Percentiles rank a stretch among this genome's conserved stretches.
Evolutionary conservation across 2,329 filamentous ascomycete species (phyloP).

Genomic region (Epicoccum nigrum): DNA sequence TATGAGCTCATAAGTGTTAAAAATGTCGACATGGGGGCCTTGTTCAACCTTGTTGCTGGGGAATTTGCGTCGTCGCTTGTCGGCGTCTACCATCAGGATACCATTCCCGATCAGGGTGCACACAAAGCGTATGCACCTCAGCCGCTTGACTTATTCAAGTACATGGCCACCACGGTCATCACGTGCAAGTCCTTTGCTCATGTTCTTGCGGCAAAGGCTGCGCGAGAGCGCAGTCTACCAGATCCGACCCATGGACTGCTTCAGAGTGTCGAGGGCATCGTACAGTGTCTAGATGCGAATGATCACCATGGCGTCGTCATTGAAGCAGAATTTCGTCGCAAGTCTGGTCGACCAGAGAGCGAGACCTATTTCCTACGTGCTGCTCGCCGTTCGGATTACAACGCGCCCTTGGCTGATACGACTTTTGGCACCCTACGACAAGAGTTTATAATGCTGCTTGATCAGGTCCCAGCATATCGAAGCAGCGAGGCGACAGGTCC

Average conservation of each 20-base stretch:
- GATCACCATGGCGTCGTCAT: constrained; percentile 69
- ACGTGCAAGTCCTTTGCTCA: constrained; percentile 75
- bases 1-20: constrained; percentile 62
- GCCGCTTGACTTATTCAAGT: constrained; percentile 74
- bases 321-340: constrained; percentile 83
- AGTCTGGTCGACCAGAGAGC: constrained; percentile 76
- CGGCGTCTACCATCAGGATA: constrained; percentile 80
- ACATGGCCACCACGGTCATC: constrained; percentile 88
- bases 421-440: constrained; percentile 49
- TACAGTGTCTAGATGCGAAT: constrained; percentile 69
- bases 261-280: constrained; percentile 77
- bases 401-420: constrained; percentile 17
- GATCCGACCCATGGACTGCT: constrained; percentile 80
- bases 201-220: constrained; percentile 74
- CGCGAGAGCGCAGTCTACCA: constrained; percentile 73
- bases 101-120: constrained; percentile 56
- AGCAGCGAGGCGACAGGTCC: constrained; percentile 19
- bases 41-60: constrained; percentile 73
- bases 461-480: constrained; percentile 67
- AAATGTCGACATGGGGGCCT: constrained; percentile 60
- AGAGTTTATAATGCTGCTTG: constrained; percentile 66
- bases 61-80: constrained; percentile 72
- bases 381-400: constrained; percentile 25
- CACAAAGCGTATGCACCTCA: constrained; percentile 51
- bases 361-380: constrained; percentile 67